Conservation (phyloP, 352 stramenopile genomes). For the Achlya hypogyna region DNA sequence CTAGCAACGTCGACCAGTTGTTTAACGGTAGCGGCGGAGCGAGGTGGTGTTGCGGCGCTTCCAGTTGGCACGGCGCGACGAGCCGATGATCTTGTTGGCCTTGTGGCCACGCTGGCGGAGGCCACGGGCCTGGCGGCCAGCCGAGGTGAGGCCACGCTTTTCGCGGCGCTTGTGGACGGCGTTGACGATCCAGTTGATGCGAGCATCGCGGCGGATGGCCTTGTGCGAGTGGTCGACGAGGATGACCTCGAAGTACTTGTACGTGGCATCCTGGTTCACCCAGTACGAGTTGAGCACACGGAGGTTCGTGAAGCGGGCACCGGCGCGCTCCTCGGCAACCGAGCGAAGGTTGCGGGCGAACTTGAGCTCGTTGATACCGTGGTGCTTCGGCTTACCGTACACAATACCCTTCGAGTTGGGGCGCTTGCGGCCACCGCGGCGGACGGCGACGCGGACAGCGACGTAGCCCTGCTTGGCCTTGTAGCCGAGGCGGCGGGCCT, state of each 20-base stretch:
- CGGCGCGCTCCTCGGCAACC: constrained; percentile 97
- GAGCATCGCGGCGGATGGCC: constrained; percentile 97
- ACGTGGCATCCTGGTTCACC: constrained; percentile 99
- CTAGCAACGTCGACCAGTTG: neutral
- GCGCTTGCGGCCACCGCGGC: constrained; percentile 98
- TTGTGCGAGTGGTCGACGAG: constrained; percentile 97
- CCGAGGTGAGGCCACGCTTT: constrained; percentile 96
- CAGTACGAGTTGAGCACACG: constrained; percentile 99
- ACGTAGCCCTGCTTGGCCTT: constrained; percentile 99
- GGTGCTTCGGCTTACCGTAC: constrained; percentile 99
- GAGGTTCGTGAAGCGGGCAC: constrained; percentile 96
- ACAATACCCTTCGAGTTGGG: constrained; percentile 99
- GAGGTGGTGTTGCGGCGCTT: constrained; percentile 97
- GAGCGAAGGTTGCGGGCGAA: constrained; percentile 97
- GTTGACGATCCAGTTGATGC: constrained; percentile 99
- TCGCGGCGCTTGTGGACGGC: constrained; percentile 99
- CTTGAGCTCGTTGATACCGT: constrained; percentile 99
- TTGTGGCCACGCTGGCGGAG: constrained; percentile 97
- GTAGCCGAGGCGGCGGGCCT: constrained; percentile 99
- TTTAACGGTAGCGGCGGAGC: constrained; percentile 98
- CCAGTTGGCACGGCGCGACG: constrained; percentile 95
- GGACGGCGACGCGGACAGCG: constrained; percentile 95
- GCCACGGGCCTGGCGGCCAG: constrained; percentile 94
- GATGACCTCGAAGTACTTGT: constrained; percentile 99
- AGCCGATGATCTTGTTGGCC: constrained; percentile 98